Conservation (phyloP, 768 basidiomycete species). For the Lentinula sp. region DNA sequence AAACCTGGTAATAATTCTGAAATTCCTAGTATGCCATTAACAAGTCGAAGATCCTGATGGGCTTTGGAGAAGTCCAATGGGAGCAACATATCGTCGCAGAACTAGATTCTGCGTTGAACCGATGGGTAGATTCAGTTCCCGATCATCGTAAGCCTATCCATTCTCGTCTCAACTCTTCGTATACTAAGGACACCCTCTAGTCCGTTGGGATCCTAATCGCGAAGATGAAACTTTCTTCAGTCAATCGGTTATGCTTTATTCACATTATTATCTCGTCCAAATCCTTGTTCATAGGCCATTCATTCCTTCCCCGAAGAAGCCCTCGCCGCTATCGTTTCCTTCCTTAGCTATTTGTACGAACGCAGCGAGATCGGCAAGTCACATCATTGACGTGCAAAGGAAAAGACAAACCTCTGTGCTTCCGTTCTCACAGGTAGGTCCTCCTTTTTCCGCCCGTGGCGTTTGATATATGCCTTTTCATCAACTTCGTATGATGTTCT, state of each 20-base stretch:
- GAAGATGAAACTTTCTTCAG: slow-evolving; percentile 30
- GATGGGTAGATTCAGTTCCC: slow-evolving; percentile 53
- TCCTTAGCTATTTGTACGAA: slow-evolving; percentile 69
- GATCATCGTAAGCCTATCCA: slow-evolving; percentile 23
- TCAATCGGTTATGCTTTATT: slow-evolving; percentile 35
- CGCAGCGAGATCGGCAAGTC: slow-evolving; percentile 57
- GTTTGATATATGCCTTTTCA: not conserved
- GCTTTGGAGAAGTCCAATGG: slow-evolving; percentile 40
- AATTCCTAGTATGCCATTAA: slow-evolving; percentile 62
- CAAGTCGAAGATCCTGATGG: slow-evolving; percentile 48
- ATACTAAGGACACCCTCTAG: slow-evolving; percentile 14
- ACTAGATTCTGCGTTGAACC: slow-evolving; percentile 52
- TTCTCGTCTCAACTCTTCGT: slow-evolving; percentile 4
- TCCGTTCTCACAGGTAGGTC: slow-evolving; percentile 12
- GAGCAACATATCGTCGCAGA: slow-evolving; percentile 50
- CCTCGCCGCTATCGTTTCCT: slow-evolving; percentile 29
- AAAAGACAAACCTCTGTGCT: not conserved
- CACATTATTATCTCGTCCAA: slow-evolving; percentile 25
- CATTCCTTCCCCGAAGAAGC: slow-evolving; percentile 46
- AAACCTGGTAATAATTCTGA: slow-evolving; percentile 4
- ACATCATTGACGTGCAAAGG: slow-evolving; percentile 45
- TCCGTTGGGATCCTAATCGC: slow-evolving; percentile 39
- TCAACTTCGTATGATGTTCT: not conserved
- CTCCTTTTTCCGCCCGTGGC: not conserved
- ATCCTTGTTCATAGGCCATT: slow-evolving; percentile 68